These are phyloP conservation scores for Pleurotus tuoliensis DNA, from an alignment of 768 basidiomycete species.

Conservation along the genomic window DNA sequence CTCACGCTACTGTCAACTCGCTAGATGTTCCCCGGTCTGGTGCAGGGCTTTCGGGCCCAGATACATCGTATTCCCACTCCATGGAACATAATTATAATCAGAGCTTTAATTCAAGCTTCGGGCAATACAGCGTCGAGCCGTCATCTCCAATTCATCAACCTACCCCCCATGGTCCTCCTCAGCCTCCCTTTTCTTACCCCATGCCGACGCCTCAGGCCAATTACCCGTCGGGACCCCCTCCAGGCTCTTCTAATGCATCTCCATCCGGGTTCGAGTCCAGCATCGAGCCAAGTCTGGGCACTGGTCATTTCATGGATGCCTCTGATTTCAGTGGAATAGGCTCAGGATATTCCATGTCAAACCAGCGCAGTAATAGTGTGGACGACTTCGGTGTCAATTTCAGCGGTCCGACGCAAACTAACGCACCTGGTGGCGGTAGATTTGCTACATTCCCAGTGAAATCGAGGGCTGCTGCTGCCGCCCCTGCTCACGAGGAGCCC, in stretches of 20 bases:
- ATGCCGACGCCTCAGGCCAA: slow-evolving; percentile 4
- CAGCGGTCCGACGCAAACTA: slow-evolving; percentile 15
- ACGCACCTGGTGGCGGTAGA: slow-evolving; percentile 35
- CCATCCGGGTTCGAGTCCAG: background rate
- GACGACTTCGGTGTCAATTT: slow-evolving; percentile 42
- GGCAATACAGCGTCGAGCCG: background rate
- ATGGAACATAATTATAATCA: too few relatives aligned
- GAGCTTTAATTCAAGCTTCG: background rate
- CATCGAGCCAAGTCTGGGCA: slow-evolving; percentile 7
- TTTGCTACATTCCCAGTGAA: slow-evolving; percentile 70
- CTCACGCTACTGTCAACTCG: background rate
- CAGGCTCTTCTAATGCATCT: background rate
- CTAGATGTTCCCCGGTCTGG: background rate
- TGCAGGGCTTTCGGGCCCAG: background rate
- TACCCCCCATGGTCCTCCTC: background rate
- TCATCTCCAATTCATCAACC: background rate
- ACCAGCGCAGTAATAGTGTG: slow-evolving; percentile 16
- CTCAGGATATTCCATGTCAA: background rate
- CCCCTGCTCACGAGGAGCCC: slow-evolving; percentile 8
- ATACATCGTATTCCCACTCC: background rate
- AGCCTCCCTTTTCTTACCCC: slow-evolving; percentile 3
- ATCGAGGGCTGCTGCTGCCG: slow-evolving; percentile 23
- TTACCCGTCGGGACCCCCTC: background rate
- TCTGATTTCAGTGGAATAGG: slow-evolving; percentile 1
- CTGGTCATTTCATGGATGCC: slow-evolving; percentile 6